Percentiles rank a stretch among this genome's conserved stretches.
Evolutionary conservation across 2,329 filamentous ascomycete species (phyloP).

Genomic region (Pseudogymnoascus sp.): DNA sequence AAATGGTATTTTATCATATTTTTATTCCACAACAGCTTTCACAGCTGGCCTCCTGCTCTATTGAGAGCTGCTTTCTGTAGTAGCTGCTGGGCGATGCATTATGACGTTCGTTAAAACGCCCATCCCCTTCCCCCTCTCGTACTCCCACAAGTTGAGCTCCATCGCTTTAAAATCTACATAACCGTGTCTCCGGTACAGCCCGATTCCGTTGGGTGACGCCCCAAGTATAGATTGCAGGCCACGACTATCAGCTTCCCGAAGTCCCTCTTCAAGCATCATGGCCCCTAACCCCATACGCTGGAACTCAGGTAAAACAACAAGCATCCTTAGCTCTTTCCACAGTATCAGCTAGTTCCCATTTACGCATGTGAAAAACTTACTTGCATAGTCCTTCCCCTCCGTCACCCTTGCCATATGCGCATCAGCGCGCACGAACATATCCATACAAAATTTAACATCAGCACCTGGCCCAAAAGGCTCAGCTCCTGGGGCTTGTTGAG

Average conservation of each 20-base stretch:
- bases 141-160: constrained; percentile 21
- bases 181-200: constrained; percentile 22
- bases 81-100: constrained; percentile 19
- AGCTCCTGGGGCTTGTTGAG: neutral
- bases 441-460: constrained; percentile 22
- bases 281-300: constrained; percentile 23
- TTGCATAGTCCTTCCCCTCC: constrained; percentile 18
- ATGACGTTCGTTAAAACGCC: constrained; percentile 16
- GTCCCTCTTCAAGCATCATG: constrained; percentile 18
- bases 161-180: constrained; percentile 19
- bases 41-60: too few species aligned
- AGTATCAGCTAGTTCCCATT: neutral
- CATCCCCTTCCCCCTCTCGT: constrained; percentile 23
- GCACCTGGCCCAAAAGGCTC: constrained; percentile 16
- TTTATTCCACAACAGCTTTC: neutral
- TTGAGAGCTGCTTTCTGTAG: neutral
- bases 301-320: constrained; percentile 18
- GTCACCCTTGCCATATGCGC: constrained; percentile 18
- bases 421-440: constrained; percentile 22
- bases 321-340: constrained; percentile 18
- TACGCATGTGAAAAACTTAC: constrained; percentile 12
- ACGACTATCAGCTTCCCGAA: constrained; percentile 17
- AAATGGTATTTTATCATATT: neutral
- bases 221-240: constrained; percentile 23
- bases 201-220: constrained; percentile 21